Base-by-base conservation (phyloP, 1,284 basidiomycete genomes). In the Fomes fomentarius region DNA sequence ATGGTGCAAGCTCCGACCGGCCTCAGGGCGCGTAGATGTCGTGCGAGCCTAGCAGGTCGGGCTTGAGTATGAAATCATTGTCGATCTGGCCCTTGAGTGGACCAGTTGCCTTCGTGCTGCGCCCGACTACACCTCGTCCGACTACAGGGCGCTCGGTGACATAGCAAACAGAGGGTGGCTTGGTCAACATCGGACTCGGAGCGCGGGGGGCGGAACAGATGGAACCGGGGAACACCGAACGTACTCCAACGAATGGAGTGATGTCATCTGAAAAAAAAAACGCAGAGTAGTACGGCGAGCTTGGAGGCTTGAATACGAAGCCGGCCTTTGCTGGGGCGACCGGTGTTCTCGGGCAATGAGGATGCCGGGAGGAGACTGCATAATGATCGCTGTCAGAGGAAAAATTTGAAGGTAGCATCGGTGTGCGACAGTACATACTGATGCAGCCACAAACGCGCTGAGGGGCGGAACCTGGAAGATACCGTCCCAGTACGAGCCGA, bases 21-120 rank as follows among this genome's bases (percentile, higher is more conserved):
- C 65, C 69, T 26, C 71, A 70, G n/a, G 71, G 69, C 22, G 70
- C 69, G 54, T 69, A 71, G 46, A 73, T 60, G 47, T 61, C 71
- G 58, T 71, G 71, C 30, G 67, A 69, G 25, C 57, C 67, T 4
- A 71, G 64, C n/a, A 72, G 65, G 28, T 12, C 25, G 50, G 43
- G n/a, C 17, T 31, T 59, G 61, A 10, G 62, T 64, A 48, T 53
- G 56, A 47, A 30, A 52, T 58, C 64, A 53, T 45, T n/a, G 63
- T 68, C 68, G 25, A 44, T 54, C 24, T 59, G 34, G 44, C 62
- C 71, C 25, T 64, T 55, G 61, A 69, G 71, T 1, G 69, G 69
- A 0, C 71, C 70, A 11, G 54, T 57, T 5, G 64, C 58, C 21
- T 55, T 66, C 17, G 49, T 44, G 17, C 63, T 64, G 21, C 69